A percentile compares a stretch with the other conserved stretches of the same genome.
These are phyloP conservation scores for Dioszegia crocea DNA, from an alignment of 768 basidiomycete genomes.

Conservation along the genomic window DNA sequence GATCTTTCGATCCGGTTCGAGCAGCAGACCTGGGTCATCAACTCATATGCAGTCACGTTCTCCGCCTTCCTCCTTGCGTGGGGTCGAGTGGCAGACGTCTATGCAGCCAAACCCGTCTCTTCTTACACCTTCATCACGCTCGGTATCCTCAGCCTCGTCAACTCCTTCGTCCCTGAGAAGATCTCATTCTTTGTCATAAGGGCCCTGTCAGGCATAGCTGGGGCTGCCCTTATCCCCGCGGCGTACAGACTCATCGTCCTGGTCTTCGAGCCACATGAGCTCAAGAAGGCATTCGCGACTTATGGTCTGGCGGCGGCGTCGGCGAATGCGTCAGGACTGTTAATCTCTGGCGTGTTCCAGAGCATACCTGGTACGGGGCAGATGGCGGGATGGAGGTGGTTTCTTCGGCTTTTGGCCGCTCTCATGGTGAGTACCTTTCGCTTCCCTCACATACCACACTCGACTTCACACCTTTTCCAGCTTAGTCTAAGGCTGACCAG, in stretches of 20 bases:
- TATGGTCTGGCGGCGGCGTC: slow-evolving; percentile 21
- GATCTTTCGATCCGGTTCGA: slow-evolving; percentile 15
- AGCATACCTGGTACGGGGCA: slow-evolving; percentile 21
- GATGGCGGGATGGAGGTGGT: slow-evolving; percentile 34
- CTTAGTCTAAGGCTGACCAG: no score
- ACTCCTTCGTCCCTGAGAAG: slow-evolving; percentile 26
- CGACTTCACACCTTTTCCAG: no score
- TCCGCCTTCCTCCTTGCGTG: slow-evolving; percentile 29
- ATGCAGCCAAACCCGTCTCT: slow-evolving; percentile 28
- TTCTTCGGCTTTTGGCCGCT: slow-evolving; percentile 26
- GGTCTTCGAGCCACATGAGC: slow-evolving; percentile 27
- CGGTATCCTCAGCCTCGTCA: slow-evolving; percentile 25
- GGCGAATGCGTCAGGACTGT: slow-evolving; percentile 19
- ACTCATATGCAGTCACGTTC: slow-evolving; percentile 28
- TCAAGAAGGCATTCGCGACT: slow-evolving; percentile 23
- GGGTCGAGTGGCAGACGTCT: slow-evolving; percentile 29
- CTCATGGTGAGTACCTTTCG: slow-evolving; percentile 3
- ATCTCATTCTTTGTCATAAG: slow-evolving; percentile 33
- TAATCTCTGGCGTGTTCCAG: slow-evolving; percentile 27
- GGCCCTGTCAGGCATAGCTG: slow-evolving; percentile 29
- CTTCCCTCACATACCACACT: background rate
- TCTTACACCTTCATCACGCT: slow-evolving; percentile 25
- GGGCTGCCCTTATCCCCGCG: slow-evolving; percentile 20
- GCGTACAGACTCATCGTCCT: slow-evolving; percentile 26
- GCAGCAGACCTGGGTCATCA: slow-evolving; percentile 32